Conservation (phyloP, 2,329 filamentous ascomycete species). For the Endocalyx cinctus region DNA sequence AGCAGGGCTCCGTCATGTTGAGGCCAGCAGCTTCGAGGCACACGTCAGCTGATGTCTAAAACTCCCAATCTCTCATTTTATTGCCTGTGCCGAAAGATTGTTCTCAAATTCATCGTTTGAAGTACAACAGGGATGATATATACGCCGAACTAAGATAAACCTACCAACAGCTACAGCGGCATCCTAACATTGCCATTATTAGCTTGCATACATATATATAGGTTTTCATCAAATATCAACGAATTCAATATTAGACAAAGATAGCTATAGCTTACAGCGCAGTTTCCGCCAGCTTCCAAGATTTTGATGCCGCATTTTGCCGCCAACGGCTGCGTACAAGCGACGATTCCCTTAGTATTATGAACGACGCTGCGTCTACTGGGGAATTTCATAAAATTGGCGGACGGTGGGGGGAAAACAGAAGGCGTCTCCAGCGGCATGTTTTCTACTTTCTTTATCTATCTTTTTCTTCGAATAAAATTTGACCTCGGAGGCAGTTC, state of each 20-base stretch:
- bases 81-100: no score
- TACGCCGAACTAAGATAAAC: constrained; percentile 23
- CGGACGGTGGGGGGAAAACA: constrained; percentile 40
- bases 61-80: no score
- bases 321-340: constrained; percentile 85
- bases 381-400: constrained; percentile 59
- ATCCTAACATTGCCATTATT: constrained; percentile 59
- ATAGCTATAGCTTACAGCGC: constrained; percentile 62
- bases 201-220: neutral
- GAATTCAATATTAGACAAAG: no score
- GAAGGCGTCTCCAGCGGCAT: constrained; percentile 47
- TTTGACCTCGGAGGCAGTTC: no score
- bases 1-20: constrained; percentile 89
- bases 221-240: no score
- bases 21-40: constrained; percentile 67
- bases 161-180: constrained; percentile 88
- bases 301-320: constrained; percentile 82
- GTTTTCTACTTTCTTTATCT: no score
- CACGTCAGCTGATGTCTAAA: neutral
- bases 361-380: constrained; percentile 90
- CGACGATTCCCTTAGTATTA: constrained; percentile 85
- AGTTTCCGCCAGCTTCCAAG: constrained; percentile 85
- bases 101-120: no score
- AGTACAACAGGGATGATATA: no score
- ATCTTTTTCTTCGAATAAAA: no score